These are phyloP conservation scores for Sporothrix protearum DNA, from an alignment of 2,329 filamentous ascomycete species.

Conservation along the genomic window DNA sequence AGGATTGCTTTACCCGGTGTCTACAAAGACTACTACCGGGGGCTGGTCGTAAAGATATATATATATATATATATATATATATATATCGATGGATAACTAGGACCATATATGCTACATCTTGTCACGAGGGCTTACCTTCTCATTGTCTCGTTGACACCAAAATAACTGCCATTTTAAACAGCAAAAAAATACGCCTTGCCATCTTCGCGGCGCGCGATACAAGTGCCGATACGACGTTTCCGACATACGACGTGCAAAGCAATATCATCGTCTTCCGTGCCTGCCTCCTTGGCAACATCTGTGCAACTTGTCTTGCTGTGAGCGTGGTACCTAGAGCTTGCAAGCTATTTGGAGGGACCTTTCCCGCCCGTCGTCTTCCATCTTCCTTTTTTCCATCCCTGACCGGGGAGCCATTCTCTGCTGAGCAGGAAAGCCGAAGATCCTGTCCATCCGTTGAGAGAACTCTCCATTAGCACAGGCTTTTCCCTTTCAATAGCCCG, in stretches of 20 bases:
- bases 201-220: neutral
- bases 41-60: neutral
- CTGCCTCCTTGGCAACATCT: neutral
- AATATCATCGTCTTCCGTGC: neutral
- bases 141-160: neutral
- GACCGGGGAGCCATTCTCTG: neutral
- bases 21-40: neutral
- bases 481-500: neutral
- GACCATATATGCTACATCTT: neutral
- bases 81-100: neutral
- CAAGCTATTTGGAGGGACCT: neutral
- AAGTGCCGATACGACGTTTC: neutral
- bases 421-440: neutral
- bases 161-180: neutral
- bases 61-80: neutral
- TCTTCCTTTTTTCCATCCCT: neutral
- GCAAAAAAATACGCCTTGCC: neutral
- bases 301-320: neutral
- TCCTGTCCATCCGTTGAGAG: neutral
- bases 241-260: neutral
- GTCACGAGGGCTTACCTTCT: neutral
- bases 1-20: constrained; percentile 8
- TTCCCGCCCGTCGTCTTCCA: neutral
- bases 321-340: neutral
- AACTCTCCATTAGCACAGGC: neutral